A percentile compares a stretch with the other conserved stretches of the same genome.
Conservation (phyloP, 2,329 filamentous ascomycete genomes). For the Pseudogymnoascus sp. region DNA sequence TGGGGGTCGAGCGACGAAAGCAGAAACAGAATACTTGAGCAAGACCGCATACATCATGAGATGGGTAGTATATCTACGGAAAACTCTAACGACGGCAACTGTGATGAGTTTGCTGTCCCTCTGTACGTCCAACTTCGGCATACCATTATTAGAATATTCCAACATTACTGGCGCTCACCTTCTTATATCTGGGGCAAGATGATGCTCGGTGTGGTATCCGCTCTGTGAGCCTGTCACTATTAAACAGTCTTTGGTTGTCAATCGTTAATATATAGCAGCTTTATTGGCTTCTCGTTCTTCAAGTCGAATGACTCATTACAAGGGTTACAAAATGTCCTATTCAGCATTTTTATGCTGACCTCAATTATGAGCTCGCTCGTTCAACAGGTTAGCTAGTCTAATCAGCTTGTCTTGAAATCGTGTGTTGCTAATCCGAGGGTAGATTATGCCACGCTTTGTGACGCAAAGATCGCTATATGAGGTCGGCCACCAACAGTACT, state of each 20-base stretch:
- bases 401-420: neutral
- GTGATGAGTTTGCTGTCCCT: no score
- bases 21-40: constrained; percentile 34
- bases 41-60: constrained; percentile 44
- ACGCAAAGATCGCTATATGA: constrained; percentile 60
- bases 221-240: constrained; percentile 34
- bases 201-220: constrained; percentile 42
- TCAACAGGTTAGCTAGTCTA: constrained; percentile 15
- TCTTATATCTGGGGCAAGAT: constrained; percentile 66
- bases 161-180: constrained; percentile 69
- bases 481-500: constrained; percentile 11
- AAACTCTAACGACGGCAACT: constrained; percentile 20
- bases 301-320: no score
- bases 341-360: no score
- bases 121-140: no score
- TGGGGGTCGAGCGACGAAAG: constrained; percentile 52
- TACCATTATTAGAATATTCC: constrained; percentile 45
- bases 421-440: neutral
- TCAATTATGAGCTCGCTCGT: constrained; percentile 52
- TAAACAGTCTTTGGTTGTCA: no score
- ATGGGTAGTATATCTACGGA: constrained; percentile 27
- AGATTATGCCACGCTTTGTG: constrained; percentile 62
- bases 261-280: neutral
- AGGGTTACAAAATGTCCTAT: no score
- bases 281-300: no score